Evolutionary conservation across 2,329 filamentous ascomycete species (phyloP), one percentile per base, ranked within the genome.

Genomic region (Ceratocystis destructans): DNA sequence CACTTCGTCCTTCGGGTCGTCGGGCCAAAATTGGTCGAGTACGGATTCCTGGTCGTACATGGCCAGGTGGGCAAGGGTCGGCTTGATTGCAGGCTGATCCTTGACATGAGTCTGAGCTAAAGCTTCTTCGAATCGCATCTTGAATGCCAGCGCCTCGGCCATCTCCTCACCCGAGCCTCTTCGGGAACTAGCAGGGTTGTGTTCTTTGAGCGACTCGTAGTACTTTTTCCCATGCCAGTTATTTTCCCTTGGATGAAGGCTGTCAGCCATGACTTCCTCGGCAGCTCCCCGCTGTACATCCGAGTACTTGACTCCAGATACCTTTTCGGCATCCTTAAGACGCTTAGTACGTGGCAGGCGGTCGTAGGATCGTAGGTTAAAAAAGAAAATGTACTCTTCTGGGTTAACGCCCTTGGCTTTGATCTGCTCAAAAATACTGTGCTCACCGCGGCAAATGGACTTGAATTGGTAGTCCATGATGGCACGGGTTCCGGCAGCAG

Each of bases 381-480:
- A 99, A 72, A 96, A 82, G 76, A 95, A 96, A 41, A 99, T 86
- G 75, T 97, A 83, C 68, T 96, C 72, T 0, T 72, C 82, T 0
- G 92, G 90, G 71, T 96, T 86, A 1, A 94, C 83, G 1, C 89
- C 91, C 69, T 88, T 80, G 5, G 83, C 83, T 57, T 75, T 76
- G 67, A 96, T 85, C 72, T 88, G 87, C 48, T 84, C 90, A 71
- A 88, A 94, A 64, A 99, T 97, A 3, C 90, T 96, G 73, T 97
- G 81, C 69, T 95, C 87, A 5, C 94, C 94, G 57, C 94, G 87
- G 72, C 88, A 90, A 70, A 99, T 96, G 0, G 90, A 96, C 76
- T 95, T 96, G 80, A 94, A 99, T 74, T 97, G 94, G 73, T 96
- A 97, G 74, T 97, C 92, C 90, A 99, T 97, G 72, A 97, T 99